Evolutionary conservation across 495 filamentous ascomycete genomes (phyloP).

Genomic region (Clohesyomyces aquaticus): DNA sequence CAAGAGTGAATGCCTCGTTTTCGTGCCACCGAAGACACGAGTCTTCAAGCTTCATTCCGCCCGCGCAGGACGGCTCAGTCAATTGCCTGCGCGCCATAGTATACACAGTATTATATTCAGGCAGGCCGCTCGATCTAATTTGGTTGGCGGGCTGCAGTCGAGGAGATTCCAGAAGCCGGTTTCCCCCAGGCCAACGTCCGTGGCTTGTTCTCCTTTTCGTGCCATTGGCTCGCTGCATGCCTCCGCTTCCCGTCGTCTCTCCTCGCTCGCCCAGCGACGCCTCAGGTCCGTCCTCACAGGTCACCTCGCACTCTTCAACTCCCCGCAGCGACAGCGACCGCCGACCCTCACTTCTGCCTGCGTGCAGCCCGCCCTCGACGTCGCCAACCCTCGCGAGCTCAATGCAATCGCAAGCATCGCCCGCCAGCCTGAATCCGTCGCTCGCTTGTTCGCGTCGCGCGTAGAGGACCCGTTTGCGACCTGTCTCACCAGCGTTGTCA

Average conservation of each 20-base stretch:
- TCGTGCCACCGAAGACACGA: no score
- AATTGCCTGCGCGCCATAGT: not conserved
- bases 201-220: constrained; percentile 1
- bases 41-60: no score
- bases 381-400: constrained; percentile 22
- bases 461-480: constrained; percentile 24
- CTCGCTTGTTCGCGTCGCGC: constrained; percentile 13
- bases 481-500: constrained; percentile 32
- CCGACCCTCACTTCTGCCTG: not conserved
- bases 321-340: constrained; percentile 5
- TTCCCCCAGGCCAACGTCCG: constrained; percentile 1
- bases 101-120: not conserved
- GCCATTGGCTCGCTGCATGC: constrained; percentile 17
- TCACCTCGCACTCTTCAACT: not conserved
- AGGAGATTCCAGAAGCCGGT: constrained; percentile 1
- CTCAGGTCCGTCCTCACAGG: not conserved
- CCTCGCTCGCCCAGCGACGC: not conserved
- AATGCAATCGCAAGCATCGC: constrained; percentile 24
- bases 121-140: no score
- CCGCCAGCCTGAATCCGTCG: constrained; percentile 11
- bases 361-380: constrained; percentile 4
- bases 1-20: no score
- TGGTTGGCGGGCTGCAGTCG: no score
- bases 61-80: no score
- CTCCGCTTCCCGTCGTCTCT: no score